Evolutionary conservation across 2,329 filamentous ascomycete genomes (phyloP), one percentile per base, ranked within the genome.

Genomic region (Amphichorda felina): DNA sequence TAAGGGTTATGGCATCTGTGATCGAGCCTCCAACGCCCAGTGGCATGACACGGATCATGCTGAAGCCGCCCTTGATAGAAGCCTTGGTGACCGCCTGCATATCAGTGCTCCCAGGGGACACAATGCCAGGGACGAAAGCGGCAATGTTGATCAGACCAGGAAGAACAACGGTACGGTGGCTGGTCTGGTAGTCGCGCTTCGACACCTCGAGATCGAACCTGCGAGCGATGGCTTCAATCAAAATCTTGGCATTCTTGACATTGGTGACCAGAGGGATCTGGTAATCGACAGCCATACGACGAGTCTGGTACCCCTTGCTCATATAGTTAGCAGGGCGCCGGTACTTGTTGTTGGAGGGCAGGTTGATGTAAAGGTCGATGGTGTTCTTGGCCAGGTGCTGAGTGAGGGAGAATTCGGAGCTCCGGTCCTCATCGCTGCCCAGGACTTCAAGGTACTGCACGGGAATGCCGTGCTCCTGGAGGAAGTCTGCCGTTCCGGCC

Each of bases 301-400:
- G 79, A 38, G 91, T 96, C 53, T 84, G 82, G 64, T 98, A 98
- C 41, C 91, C 91, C 65, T 91, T 91, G 61, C 84, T 93, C 81
- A 98, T 93, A 64, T 96, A 98, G 68, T 87, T 98, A 50, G 91
- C 91, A 22, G 91, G 91, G 46, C 91, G 79, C 49, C 91, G 78
- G 71, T 93, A 98, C 59, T 88, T 84, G 68, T 98, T 98, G 74
- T 76, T 94, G 10, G 91, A 96, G n/a, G 91, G 91, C 60, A 98
- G 62, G 61, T 98, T 98, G 77, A 98, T 95, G 67, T 98, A 98
- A 41, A 98, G 66, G 57, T 96, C 89, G 50, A 98, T 98, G 59
- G 91, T 79, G 64, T 96, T 96, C 66, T 94, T 96, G 39, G 89
- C 83, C 61, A 98, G 66, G 65, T 95, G 89, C 63, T 96, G 87